Conservation (phyloP, 2,329 filamentous ascomycete species). For the Sclerotinia sclerotiorum region DNA sequence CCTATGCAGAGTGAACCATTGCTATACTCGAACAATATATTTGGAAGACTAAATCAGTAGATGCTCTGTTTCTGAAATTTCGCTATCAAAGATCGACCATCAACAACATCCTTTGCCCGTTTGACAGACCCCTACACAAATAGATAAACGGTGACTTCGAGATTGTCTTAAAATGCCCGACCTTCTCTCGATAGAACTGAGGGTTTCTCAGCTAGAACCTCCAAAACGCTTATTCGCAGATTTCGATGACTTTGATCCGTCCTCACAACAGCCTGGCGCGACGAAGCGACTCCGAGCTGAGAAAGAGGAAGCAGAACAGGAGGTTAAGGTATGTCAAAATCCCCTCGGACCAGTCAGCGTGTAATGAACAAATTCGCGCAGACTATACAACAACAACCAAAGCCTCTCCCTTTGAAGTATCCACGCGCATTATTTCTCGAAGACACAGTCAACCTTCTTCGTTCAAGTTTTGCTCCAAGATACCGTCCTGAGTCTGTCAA, state of each 20-base stretch:
- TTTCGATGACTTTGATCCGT: conserved; percentile 28
- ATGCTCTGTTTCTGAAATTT: too few relatives aligned
- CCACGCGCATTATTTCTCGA: conserved; percentile 32
- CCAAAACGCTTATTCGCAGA: conserved; percentile 31
- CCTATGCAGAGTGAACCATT: too few relatives aligned
- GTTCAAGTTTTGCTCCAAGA: conserved; percentile 29
- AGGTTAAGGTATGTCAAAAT: conserved; percentile 29
- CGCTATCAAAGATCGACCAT: too few relatives aligned
- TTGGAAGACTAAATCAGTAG: too few relatives aligned
- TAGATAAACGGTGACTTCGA: background rate
- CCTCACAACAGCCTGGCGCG: conserved; percentile 27
- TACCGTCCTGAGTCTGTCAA: conserved; percentile 33
- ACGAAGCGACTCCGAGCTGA: conserved; percentile 17
- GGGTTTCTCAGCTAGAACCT: conserved; percentile 25
- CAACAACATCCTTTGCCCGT: too few relatives aligned
- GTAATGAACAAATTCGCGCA: conserved; percentile 29
- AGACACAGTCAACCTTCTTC: conserved; percentile 28
- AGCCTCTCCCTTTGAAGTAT: conserved; percentile 15
- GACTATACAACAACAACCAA: conserved; percentile 33
- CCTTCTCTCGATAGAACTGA: conserved; percentile 21
- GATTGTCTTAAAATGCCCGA: conserved; percentile 27
- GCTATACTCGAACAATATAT: too few relatives aligned
- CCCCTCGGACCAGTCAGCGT: conserved; percentile 28
- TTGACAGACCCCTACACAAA: too few relatives aligned
- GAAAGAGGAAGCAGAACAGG: conserved; percentile 11